These are phyloP conservation scores for Gryganskiella cystojenkinii DNA, from an alignment of 192 early-diverging fungal genomes.

Conservation along the genomic window DNA sequence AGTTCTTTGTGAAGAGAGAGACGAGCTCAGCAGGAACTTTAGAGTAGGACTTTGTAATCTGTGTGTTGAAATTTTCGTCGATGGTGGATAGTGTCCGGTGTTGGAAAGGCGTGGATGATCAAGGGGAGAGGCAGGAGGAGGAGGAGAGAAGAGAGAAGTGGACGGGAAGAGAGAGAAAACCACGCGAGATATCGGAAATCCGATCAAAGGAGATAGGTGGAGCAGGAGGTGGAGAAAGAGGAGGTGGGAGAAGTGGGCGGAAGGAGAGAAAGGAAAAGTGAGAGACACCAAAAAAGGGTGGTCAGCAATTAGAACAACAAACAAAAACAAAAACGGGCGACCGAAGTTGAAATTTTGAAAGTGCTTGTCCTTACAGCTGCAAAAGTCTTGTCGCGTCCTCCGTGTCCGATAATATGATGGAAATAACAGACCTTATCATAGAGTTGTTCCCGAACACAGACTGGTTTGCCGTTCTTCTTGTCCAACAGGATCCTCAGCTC, in stretches of 20 bases:
- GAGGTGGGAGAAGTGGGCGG: background rate
- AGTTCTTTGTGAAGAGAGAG: slow-evolving; percentile 33
- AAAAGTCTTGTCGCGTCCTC: slow-evolving; percentile 32
- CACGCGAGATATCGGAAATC: too few relatives aligned
- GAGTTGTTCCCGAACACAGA: slow-evolving; percentile 23
- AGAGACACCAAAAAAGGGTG: background rate
- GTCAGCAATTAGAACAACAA: background rate
- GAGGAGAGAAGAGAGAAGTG: slow-evolving; percentile 2
- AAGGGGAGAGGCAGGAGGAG: background rate
- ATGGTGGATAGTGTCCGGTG: too few relatives aligned
- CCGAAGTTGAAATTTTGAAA: too few relatives aligned
- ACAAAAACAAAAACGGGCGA: background rate
- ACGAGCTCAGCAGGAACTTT: slow-evolving; percentile 25
- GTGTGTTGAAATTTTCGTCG: background rate
- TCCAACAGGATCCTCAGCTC: slow-evolving; percentile 23
- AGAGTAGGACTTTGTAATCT: slow-evolving; percentile 35
- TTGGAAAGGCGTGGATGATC: too few relatives aligned
- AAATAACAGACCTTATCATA: slow-evolving; percentile 33
- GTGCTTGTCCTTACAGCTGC: slow-evolving; percentile 36
- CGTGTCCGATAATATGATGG: slow-evolving; percentile 30
- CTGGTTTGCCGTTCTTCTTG: slow-evolving; percentile 32
- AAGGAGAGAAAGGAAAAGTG: background rate
- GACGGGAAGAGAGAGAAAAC: background rate
- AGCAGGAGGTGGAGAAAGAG: background rate
- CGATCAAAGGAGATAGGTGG: too few relatives aligned